These are phyloP conservation scores for Ottelia alismoides DNA, from an alignment of 106 monocot species.

Conservation along the genomic window DNA sequence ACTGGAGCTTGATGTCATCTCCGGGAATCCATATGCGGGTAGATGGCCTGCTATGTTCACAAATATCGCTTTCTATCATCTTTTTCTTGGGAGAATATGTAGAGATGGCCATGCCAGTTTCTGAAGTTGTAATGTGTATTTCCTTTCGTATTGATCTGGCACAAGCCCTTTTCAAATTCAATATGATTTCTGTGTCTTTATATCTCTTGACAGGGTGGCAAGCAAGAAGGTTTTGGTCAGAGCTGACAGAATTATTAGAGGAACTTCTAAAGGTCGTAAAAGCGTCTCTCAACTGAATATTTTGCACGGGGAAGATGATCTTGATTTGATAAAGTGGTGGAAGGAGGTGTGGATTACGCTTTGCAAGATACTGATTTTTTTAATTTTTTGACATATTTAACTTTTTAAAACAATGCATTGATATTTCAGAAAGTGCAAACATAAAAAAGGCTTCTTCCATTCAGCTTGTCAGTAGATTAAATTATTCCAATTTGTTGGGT, in stretches of 20 bases:
- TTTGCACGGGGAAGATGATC: constrained; percentile 20
- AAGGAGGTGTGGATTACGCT: constrained; percentile 43
- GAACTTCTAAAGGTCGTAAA: constrained; percentile 20
- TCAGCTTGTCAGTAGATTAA: constrained; percentile 59
- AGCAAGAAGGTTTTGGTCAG: constrained; percentile 25
- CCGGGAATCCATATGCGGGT: too few species aligned
- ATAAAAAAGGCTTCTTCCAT: constrained; percentile 83
- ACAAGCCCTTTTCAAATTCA: too few species aligned
- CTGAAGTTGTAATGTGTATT: too few species aligned
- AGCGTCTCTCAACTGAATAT: constrained; percentile 25
- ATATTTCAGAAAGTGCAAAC: constrained; percentile 61
- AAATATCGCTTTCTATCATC: too few species aligned
- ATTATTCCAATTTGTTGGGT: constrained; percentile 72
- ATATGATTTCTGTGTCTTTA: too few species aligned
- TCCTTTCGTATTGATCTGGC: too few species aligned
- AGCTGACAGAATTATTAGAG: constrained; percentile 17
- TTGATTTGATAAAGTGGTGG: constrained; percentile 80
- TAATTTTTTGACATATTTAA: too few species aligned
- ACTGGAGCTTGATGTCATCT: too few species aligned
- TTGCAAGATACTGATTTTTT: not conserved
- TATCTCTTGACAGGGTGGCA: too few species aligned
- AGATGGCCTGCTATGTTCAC: too few species aligned
- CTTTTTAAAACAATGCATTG: not conserved
- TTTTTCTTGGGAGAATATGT: too few species aligned
- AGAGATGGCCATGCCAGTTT: too few species aligned